Conservation (phyloP, 805 yeast species). For the Teunomyces barrocoloradensis region DNA sequence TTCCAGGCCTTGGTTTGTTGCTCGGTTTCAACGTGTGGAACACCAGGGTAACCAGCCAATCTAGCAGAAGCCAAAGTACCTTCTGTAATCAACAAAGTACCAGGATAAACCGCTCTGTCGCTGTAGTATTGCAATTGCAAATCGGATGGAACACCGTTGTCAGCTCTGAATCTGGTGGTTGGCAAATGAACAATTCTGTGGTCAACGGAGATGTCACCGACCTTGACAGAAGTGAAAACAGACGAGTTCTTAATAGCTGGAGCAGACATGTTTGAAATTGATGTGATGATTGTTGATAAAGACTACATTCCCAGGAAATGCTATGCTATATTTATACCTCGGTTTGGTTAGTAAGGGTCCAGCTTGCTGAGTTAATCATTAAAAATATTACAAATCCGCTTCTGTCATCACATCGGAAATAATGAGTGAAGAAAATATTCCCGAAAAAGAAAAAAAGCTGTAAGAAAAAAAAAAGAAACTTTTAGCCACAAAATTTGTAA, state of each 20-base stretch:
- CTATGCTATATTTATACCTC: no score
- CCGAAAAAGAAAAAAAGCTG: no score
- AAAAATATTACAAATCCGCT: no score
- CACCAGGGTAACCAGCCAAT: slow-evolving; percentile 30
- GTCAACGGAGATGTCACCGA: slow-evolving; percentile 23
- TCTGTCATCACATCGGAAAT: no score
- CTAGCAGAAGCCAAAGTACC: slow-evolving; percentile 28
- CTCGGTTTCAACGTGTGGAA: slow-evolving; percentile 18
- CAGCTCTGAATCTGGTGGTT: slow-evolving; percentile 45
- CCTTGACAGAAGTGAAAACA: slow-evolving; percentile 44
- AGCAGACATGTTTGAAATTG: neutral
- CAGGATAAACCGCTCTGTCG: slow-evolving; percentile 54
- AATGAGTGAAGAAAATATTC: no score
- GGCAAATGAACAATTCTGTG: slow-evolving; percentile 52
- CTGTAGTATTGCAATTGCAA: slow-evolving; percentile 52
- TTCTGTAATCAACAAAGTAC: slow-evolving; percentile 53
- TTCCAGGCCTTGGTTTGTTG: slow-evolving; percentile 30
- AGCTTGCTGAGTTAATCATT: no score
- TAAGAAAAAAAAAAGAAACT: no score
- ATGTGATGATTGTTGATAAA: no score
- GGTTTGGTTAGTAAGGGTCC: no score
- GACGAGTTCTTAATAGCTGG: slow-evolving; percentile 26
- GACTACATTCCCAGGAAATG: no score
- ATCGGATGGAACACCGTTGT: slow-evolving; percentile 45
- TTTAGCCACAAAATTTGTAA: no score